These are phyloP conservation scores for Thraustochytrium striatum DNA, from an alignment of 352 stramenopile genomes.

Conservation along the genomic window DNA sequence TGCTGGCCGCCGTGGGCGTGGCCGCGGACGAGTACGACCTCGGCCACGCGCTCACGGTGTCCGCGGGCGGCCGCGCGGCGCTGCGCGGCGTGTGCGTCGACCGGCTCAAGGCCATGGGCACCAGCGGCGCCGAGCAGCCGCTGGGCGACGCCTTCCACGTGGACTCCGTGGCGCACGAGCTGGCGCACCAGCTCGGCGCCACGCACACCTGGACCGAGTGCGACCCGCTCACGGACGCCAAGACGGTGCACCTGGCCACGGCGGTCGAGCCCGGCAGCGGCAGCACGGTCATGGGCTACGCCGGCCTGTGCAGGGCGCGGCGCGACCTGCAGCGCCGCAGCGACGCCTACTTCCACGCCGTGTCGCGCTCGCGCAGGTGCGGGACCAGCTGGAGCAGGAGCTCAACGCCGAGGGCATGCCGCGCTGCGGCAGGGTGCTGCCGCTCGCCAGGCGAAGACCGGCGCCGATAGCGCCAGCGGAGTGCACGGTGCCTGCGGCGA, in stretches of 20 bases:
- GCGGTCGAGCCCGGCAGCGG: constrained; percentile 36
- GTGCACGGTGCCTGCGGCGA: background rate
- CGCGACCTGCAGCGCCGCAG: background rate
- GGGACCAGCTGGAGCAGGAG: background rate
- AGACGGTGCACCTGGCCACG: background rate
- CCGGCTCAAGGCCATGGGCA: background rate
- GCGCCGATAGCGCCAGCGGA: background rate
- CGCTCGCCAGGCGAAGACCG: background rate
- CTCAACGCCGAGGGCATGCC: background rate
- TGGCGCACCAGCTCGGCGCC: constrained; percentile 14
- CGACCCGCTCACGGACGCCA: too few relatives aligned
- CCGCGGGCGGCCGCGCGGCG: background rate
- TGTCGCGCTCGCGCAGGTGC: background rate
- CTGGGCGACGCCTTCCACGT: constrained; percentile 21
- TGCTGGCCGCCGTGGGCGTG: background rate
- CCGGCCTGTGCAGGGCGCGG: constrained; percentile 13
- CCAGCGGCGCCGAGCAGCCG: background rate
- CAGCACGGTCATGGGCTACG: constrained; percentile 39
- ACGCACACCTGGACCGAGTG: constrained; percentile 11
- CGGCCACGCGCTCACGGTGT: background rate
- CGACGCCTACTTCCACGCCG: constrained; percentile 34
- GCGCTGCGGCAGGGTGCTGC: background rate
- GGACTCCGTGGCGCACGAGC: constrained; percentile 33
- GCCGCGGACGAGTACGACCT: background rate
- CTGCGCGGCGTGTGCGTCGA: background rate